Percentiles rank a stretch among this genome's conserved stretches.
Evolutionary conservation across 257 asterid genomes (phyloP).

Genomic region (Orobanche coerulescens): DNA sequence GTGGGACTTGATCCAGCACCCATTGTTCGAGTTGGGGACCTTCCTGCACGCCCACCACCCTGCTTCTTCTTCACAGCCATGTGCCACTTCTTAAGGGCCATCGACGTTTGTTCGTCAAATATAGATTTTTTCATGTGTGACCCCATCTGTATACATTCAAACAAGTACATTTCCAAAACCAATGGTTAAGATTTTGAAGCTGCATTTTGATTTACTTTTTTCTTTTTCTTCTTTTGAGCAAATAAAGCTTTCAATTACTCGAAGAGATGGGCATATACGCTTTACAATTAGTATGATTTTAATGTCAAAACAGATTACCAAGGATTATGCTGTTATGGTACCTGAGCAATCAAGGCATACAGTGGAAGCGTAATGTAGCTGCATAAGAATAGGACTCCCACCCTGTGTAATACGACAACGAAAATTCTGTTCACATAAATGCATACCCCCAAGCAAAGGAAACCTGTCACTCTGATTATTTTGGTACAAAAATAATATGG

Average conservation of each 20-base stretch:
- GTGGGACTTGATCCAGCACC: constrained; percentile 61
- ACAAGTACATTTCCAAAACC: background rate
- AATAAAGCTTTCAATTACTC: no score
- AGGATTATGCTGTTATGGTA: constrained; percentile 19
- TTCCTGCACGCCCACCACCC: constrained; percentile 34
- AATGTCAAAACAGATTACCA: background rate
- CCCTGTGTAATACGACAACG: constrained; percentile 45
- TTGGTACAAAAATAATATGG: constrained; percentile 12
- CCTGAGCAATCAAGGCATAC: constrained; percentile 84
- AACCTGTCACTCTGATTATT: background rate
- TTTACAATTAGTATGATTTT: no score
- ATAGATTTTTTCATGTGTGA: constrained; percentile 77
- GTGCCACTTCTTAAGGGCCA: constrained; percentile 90
- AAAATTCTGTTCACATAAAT: background rate
- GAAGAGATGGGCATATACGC: no score
- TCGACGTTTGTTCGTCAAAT: constrained; percentile 85
- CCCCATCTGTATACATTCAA: constrained; percentile 53
- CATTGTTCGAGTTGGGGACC: constrained; percentile 43
- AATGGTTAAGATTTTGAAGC: background rate
- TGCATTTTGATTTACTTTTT: no score
- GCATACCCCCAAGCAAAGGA: background rate
- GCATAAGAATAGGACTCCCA: constrained; percentile 59
- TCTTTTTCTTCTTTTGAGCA: no score
- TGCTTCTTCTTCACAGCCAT: constrained; percentile 74
- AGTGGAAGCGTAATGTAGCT: constrained; percentile 90